These are phyloP conservation scores for Melampsora americana DNA, from an alignment of 1,284 basidiomycete genomes.

Conservation along the genomic window DNA sequence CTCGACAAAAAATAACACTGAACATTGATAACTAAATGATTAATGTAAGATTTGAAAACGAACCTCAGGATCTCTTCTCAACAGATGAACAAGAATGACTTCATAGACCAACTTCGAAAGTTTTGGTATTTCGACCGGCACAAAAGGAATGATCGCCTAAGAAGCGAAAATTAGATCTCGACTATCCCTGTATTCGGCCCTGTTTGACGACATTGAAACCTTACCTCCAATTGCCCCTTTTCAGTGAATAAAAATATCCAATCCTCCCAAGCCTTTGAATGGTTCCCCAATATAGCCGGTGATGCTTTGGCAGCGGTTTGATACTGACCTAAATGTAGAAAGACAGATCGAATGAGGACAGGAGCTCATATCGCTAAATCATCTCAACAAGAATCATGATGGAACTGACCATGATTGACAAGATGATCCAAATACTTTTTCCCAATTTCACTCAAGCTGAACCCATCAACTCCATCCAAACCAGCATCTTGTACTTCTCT, in stretches of 20 bases:
- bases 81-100: conserved; percentile 84
- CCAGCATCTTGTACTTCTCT: conserved; percentile 69
- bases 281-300: conserved; percentile 76
- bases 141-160: conserved; percentile 79
- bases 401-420: conserved; percentile 21
- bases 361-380: neutral
- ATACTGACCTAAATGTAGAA: conserved; percentile 65
- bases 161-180: conserved; percentile 46
- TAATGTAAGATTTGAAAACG: conserved; percentile 47
- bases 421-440: conserved; percentile 37
- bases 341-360: neutral
- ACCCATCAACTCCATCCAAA: conserved; percentile 51
- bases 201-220: neutral
- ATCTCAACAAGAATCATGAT: neutral
- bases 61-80: conserved; percentile 72
- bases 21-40: neutral
- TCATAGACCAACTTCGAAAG: conserved; percentile 85
- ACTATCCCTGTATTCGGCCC: neutral
- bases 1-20: conserved; percentile 1
- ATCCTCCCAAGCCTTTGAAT: conserved; percentile 82
- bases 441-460: conserved; percentile 49
- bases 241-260: conserved; percentile 91
- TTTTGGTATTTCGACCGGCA: conserved; percentile 77
- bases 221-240: conserved; percentile 72
- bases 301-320: conserved; percentile 78